These are phyloP conservation scores for Phylloporus sp. DNA, from an alignment of 768 basidiomycete genomes.

Conservation along the genomic window DNA sequence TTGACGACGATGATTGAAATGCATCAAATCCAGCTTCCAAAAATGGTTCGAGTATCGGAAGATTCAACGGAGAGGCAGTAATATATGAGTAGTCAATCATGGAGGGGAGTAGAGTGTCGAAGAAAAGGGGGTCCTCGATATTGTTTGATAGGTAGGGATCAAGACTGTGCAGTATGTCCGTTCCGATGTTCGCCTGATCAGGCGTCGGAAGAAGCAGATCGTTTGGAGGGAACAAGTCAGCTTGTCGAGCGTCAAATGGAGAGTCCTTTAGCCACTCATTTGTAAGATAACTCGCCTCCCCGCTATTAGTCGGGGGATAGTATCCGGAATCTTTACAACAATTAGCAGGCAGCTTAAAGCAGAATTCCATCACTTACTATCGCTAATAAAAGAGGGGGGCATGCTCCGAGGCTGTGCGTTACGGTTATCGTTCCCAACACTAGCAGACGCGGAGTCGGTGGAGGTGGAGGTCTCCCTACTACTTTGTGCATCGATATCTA, in stretches of 20 bases:
- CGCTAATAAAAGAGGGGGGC: slow-evolving; percentile 4
- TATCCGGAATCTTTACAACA: slow-evolving; percentile 12
- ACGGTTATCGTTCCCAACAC: neutral
- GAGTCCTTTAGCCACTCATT: slow-evolving; percentile 5
- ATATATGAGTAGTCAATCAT: slow-evolving; percentile 8
- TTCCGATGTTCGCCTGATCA: slow-evolving; percentile 2
- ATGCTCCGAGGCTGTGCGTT: slow-evolving; percentile 4
- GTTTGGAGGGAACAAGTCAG: slow-evolving; percentile 1
- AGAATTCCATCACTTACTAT: slow-evolving; percentile 13
- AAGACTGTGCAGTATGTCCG: slow-evolving; percentile 1
- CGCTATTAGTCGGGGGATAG: neutral
- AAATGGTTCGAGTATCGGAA: slow-evolving; percentile 14
- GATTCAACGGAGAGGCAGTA: slow-evolving; percentile 2
- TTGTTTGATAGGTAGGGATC: slow-evolving; percentile 1
- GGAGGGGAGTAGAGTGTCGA: slow-evolving; percentile 2
- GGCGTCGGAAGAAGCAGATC: slow-evolving; percentile 3
- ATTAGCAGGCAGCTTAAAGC: neutral
- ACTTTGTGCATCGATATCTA: slow-evolving; percentile 16
- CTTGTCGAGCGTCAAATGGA: slow-evolving; percentile 3
- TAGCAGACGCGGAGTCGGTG: slow-evolving; percentile 4
- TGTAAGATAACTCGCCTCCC: neutral
- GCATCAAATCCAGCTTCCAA: slow-evolving; percentile 12
- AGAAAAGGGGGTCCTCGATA: slow-evolving; percentile 2
- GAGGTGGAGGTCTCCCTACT: slow-evolving; percentile 12
- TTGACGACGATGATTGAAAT: slow-evolving; percentile 19